Base-by-base conservation (phyloP, 139 green algal species). In the Desmodesmus armatus region DNA sequence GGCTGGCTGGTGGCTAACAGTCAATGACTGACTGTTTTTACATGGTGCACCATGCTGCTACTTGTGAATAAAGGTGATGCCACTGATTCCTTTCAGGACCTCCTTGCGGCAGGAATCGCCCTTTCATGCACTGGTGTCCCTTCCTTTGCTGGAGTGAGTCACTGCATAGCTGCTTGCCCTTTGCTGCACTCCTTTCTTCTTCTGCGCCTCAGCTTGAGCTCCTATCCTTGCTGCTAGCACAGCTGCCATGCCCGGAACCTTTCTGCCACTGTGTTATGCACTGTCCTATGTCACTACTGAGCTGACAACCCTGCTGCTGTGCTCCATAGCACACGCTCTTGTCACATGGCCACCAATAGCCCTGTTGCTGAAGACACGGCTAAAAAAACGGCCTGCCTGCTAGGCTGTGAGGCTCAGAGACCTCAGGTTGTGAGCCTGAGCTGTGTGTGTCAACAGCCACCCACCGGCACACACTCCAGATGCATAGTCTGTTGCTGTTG, bases 381-480 rank as follows among this genome's bases (percentile, higher is more conserved):
- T n/a, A n/a, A n/a, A n/a, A n/a, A n/a, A n/a, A n/a, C n/a, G n/a
- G n/a, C n/a, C n/a, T n/a, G n/a, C n/a, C n/a, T n/a, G n/a, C n/a
- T n/a, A n/a, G n/a, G 47, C 47, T 67, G 58, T 23, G 17, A 19
- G 21, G 17, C 58, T 29, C 58, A 67, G 58, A 19, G 6, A 31
- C 58, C 58, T 29, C 58, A 35, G 58, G 21, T 67, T 58, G 2
- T 62, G 51, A 17, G 17, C 3, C 21, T 37, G 39, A 3, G 35
- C 23, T 27, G 39, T 23, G 6, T 17, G 21, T 40, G 33, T 25
- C 70, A 23, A 40, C 70, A 25, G 23, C 13, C n/a, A 29, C 72
- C 3, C 72, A 82, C 75, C 75, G 53, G 35, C 75, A 40, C 75
- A 82, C 3, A 35, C 39, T 44, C 75, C 75, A 27, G 53, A 23